Conservation (phyloP, 768 basidiomycete species). For the Cystobasidium ongulense region DNA sequence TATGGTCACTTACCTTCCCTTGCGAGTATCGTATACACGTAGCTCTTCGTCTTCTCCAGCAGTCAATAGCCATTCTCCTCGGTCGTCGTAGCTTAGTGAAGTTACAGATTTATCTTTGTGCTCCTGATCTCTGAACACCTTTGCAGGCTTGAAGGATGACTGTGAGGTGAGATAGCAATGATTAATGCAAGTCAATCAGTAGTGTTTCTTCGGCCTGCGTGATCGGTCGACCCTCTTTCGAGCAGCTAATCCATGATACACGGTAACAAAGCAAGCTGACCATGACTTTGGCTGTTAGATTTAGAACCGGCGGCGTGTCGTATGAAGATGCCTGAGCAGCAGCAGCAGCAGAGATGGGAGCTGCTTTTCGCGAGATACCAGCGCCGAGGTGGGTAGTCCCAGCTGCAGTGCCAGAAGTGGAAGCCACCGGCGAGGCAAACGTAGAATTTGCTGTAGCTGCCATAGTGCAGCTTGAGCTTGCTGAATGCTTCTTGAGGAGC, state of each 20-base stretch:
- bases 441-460: background rate
- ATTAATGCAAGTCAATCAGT: too few species aligned
- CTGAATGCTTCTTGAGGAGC: background rate
- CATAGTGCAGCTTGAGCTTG: background rate
- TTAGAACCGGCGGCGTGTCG: background rate
- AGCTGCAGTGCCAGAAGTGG: background rate
- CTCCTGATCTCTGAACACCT: constrained; percentile 72
- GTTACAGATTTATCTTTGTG: constrained; percentile 62
- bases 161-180: too few species aligned
- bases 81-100: constrained; percentile 80
- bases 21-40: constrained; percentile 75
- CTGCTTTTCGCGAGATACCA: background rate
- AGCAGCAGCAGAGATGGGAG: background rate
- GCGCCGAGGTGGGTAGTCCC: background rate
- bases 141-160: constrained; percentile 69
- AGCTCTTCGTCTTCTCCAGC: constrained; percentile 89
- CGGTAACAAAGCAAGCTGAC: too few species aligned
- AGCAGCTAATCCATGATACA: too few species aligned
- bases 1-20: constrained; percentile 93
- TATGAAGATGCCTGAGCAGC: background rate
- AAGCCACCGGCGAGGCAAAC: constrained; percentile 2
- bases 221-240: too few species aligned
- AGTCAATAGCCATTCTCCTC: constrained; percentile 76
- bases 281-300: constrained; percentile 29
- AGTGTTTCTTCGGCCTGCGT: too few species aligned